These are phyloP conservation scores for Paramecium biaurelia DNA, from an alignment of 73 alveolate species.

Conservation along the genomic window DNA sequence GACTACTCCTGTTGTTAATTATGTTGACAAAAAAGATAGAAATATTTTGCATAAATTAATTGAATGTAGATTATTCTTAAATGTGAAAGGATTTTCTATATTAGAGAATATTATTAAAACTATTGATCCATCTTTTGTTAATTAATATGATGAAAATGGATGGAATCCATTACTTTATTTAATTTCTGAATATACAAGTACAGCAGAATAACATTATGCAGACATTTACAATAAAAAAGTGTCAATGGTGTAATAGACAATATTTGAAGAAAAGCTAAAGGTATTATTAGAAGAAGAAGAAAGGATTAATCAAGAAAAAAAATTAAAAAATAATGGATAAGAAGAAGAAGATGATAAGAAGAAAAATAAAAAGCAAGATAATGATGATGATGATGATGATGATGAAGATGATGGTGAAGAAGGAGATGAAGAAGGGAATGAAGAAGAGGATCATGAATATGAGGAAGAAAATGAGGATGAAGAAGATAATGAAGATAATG, in stretches of 20 bases:
- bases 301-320: not conserved
- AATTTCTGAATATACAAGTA: not conserved
- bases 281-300: not conserved
- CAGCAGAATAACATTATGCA: not conserved
- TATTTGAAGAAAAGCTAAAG: not conserved
- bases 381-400: conserved; percentile 51
- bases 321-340: not conserved
- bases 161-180: conserved; percentile 5
- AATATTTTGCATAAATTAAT: not conserved
- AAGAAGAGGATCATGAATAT: not conserved
- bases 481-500: not conserved
- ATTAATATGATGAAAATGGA: conserved; percentile 3
- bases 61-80: not conserved
- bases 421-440: not conserved
- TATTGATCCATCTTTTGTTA: not conserved
- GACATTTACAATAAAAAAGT: not conserved
- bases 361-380: conserved; percentile 60
- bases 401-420: conserved; percentile 1
- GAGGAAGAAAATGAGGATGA: not conserved
- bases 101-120: not conserved
- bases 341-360: not conserved
- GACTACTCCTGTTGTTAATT: not conserved
- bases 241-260: not conserved
- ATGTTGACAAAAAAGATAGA: not conserved
- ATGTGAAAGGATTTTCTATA: not conserved